Percentiles rank a stretch among this genome's conserved stretches.
Evolutionary conservation across 139 green algal genomes (phyloP).

Genomic region (Volvox africanus): DNA sequence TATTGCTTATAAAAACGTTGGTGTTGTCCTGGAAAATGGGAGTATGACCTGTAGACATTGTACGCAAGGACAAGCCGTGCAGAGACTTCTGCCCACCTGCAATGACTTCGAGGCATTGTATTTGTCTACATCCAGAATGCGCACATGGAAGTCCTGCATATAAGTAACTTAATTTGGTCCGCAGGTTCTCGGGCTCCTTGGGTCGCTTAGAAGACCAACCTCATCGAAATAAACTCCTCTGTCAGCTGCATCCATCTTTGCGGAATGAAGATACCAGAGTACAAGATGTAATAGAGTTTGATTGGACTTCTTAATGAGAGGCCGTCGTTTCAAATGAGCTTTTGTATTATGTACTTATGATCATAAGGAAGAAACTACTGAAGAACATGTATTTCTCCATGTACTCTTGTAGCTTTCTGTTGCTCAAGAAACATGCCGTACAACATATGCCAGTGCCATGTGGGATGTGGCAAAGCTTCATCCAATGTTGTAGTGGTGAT

Average conservation of each 20-base stretch:
- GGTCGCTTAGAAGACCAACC: slow-evolving; percentile 35
- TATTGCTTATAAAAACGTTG: slow-evolving; percentile 67
- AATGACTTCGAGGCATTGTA: slow-evolving; percentile 61
- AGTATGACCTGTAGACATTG: not conserved
- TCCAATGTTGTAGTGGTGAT: too few relatives aligned
- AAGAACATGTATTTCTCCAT: too few relatives aligned
- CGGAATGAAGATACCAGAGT: not conserved
- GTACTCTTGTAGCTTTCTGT: too few relatives aligned
- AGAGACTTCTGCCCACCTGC: slow-evolving; percentile 53
- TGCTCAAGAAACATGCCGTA: too few relatives aligned
- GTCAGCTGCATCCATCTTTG: slow-evolving; percentile 54
- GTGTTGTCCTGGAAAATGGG: slow-evolving; percentile 65
- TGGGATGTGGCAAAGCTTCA: too few relatives aligned
- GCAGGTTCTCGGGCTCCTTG: not conserved
- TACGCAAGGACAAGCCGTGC: too few relatives aligned
- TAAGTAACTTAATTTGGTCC: not conserved
- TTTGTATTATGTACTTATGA: not conserved
- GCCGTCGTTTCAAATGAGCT: not conserved
- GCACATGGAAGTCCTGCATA: slow-evolving; percentile 64
- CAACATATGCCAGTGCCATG: too few relatives aligned
- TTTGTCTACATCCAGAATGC: slow-evolving; percentile 72
- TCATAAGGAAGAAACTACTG: not conserved
- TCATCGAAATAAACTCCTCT: slow-evolving; percentile 71
- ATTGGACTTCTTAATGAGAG: too few relatives aligned
- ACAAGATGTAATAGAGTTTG: not conserved